Conservation (phyloP, 305 asterid genomes). For the Ajuga reptans region DNA sequence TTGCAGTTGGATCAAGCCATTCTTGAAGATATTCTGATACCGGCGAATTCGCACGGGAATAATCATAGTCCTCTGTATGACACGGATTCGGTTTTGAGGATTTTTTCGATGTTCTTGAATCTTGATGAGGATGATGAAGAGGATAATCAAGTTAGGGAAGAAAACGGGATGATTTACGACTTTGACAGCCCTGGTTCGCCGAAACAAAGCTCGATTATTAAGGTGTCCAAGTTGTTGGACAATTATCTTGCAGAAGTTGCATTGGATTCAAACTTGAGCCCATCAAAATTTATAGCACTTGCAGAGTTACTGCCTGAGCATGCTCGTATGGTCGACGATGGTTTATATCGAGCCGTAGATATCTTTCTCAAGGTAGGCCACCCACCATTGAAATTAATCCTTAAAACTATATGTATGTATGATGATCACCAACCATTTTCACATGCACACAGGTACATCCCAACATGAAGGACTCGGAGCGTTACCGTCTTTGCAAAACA, state of each 20-base stretch:
- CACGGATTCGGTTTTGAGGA: conserved; percentile 57
- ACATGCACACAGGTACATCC: conserved; percentile 69
- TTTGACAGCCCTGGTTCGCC: conserved; percentile 93
- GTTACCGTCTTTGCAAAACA: conserved; percentile 74
- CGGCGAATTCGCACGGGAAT: conserved; percentile 46
- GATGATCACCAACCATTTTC: background rate
- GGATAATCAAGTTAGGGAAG: conserved; percentile 49
- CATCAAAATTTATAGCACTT: conserved; percentile 58
- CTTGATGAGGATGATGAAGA: conserved; percentile 76
- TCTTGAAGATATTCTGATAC: conserved; percentile 77
- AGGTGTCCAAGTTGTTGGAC: conserved; percentile 77
- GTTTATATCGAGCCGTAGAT: conserved; percentile 77
- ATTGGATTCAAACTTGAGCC: conserved; percentile 56
- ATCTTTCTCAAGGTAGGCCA: conserved; percentile 79
- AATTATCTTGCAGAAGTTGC: conserved; percentile 79
- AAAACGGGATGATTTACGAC: conserved; percentile 60
- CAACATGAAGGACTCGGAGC: conserved; percentile 72
- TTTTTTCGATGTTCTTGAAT: conserved; percentile 79
- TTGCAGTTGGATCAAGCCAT: conserved; percentile 85
- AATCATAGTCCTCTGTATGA: conserved; percentile 58
- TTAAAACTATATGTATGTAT: too few species aligned
- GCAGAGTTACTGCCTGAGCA: conserved; percentile 85
- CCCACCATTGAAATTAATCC: background rate
- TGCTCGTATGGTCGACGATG: conserved; percentile 71
- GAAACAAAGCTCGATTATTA: conserved; percentile 75